phyloP scores from a whole-genome alignment of 768 basidiomycete genomes.

The Boletus vinaceobasis region DNA sequence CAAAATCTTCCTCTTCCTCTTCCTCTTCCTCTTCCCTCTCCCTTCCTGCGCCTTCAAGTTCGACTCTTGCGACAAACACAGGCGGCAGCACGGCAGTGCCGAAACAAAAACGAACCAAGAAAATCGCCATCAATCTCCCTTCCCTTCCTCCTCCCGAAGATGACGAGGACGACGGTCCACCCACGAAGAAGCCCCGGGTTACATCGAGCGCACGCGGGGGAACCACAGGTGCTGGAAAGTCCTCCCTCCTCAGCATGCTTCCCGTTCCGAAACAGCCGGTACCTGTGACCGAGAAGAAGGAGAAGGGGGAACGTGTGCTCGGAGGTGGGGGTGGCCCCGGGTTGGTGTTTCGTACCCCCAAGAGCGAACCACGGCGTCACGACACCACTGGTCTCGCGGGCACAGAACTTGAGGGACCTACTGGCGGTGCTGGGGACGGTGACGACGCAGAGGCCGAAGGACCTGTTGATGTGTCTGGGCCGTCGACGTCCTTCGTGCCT shows the following conservation, averaged over 20 bases:
- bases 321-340: slow-evolving; percentile 62
- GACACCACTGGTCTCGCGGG: slow-evolving; percentile 21
- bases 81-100: slow-evolving; percentile 11
- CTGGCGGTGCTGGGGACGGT: slow-evolving; percentile 18
- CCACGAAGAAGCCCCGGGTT: slow-evolving; percentile 56
- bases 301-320: slow-evolving; percentile 48
- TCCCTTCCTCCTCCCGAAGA: slow-evolving; percentile 32
- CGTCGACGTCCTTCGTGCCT: slow-evolving; percentile 54
- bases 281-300: slow-evolving; percentile 35
- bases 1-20: slow-evolving; percentile 25
- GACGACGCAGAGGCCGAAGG: neutral
- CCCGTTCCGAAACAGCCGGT: slow-evolving; percentile 63
- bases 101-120: slow-evolving; percentile 43
- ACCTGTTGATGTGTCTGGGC: neutral
- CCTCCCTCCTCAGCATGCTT: slow-evolving; percentile 67
- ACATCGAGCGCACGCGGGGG: slow-evolving; percentile 35
- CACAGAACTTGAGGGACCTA: slow-evolving; percentile 20
- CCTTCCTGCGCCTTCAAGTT: slow-evolving; percentile 25
- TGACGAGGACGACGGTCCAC: slow-evolving; percentile 49
- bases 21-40: slow-evolving; percentile 27
- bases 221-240: slow-evolving; percentile 43
- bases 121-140: slow-evolving; percentile 39
- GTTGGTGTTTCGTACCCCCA: slow-evolving; percentile 51
- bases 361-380: slow-evolving; percentile 3
- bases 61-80: neutral